Conservation (phyloP, 2,329 filamentous ascomycete species). For the Apiospora rasikravindrae region DNA sequence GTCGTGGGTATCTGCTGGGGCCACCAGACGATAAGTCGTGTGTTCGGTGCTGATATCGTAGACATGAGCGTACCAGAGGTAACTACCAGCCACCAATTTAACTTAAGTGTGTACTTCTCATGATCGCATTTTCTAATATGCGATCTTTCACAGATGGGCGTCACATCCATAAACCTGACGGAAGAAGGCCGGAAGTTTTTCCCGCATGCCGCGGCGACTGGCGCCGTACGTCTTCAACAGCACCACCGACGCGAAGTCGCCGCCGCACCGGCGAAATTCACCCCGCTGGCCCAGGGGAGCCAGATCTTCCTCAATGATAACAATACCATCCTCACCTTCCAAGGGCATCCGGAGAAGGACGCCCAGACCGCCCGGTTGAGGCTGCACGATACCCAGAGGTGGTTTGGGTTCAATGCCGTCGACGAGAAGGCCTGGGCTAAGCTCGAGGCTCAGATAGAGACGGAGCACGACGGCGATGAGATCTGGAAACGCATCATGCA, state of each 20-base stretch:
- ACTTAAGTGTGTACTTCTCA: neutral
- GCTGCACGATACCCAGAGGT: slow-evolving; percentile 42
- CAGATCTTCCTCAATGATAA: slow-evolving; percentile 45
- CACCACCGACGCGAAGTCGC: slow-evolving; percentile 49
- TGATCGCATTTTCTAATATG: neutral
- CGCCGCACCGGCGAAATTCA: slow-evolving; percentile 39
- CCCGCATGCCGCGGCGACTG: slow-evolving; percentile 27
- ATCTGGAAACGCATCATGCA: slow-evolving; percentile 44
- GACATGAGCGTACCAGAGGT: slow-evolving; percentile 46
- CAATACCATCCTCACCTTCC: slow-evolving; percentile 48
- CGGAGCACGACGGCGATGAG: slow-evolving; percentile 43
- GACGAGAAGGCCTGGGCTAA: slow-evolving; percentile 37
- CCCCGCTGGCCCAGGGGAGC: slow-evolving; percentile 42
- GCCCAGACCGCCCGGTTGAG: slow-evolving; percentile 44
- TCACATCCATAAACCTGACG: slow-evolving; percentile 37
- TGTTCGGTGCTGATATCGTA: slow-evolving; percentile 46
- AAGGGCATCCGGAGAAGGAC: slow-evolving; percentile 52
- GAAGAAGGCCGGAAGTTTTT: slow-evolving; percentile 45
- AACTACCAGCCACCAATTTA: slow-evolving; percentile 15
- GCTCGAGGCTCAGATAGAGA: slow-evolving; percentile 36
- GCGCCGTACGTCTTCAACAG: slow-evolving; percentile 42
- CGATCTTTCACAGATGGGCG: slow-evolving; percentile 19
- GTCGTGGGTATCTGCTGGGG: slow-evolving; percentile 54
- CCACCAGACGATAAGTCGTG: slow-evolving; percentile 47
- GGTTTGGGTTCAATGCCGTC: slow-evolving; percentile 42